These are phyloP conservation scores for Pseudomassariella vexata DNA, from an alignment of 2,329 filamentous ascomycete genomes.

Conservation along the genomic window DNA sequence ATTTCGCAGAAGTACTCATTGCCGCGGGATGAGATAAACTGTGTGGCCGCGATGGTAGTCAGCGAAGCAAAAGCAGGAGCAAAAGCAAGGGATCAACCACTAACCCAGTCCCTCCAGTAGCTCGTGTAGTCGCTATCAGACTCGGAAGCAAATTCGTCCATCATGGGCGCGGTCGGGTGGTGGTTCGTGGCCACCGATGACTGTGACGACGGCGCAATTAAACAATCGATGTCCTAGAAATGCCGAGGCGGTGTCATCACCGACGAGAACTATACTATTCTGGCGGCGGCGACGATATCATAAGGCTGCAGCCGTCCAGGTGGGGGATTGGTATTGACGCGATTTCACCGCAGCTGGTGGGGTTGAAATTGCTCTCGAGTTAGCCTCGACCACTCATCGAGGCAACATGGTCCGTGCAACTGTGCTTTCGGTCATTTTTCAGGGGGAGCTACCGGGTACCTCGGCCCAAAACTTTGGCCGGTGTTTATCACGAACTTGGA, in stretches of 20 bases:
- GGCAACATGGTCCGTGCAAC: too few species aligned
- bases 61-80: slow-evolving; percentile 9
- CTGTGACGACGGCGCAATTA: not conserved
- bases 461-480: too few species aligned
- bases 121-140: slow-evolving; percentile 98
- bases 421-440: too few species aligned
- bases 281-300: too few species aligned
- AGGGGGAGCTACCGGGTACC: too few species aligned
- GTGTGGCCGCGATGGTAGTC: slow-evolving; percentile 16
- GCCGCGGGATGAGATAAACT: slow-evolving; percentile 97
- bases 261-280: too few species aligned
- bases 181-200: not conserved
- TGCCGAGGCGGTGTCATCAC: slow-evolving; percentile 5
- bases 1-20: slow-evolving; percentile 99
- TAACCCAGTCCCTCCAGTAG: slow-evolving; percentile 99
- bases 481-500: too few species aligned
- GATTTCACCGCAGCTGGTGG: too few species aligned
- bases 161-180: slow-evolving; percentile 33
- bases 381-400: too few species aligned
- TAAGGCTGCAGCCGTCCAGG: too few species aligned
- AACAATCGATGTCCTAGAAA: slow-evolving; percentile 15
- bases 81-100: slow-evolving; percentile 33
- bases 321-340: too few species aligned
- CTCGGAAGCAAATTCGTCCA: slow-evolving; percentile 98
- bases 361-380: too few species aligned